These are phyloP conservation scores for Mycena chlorophos DNA, from an alignment of 768 basidiomycete species.

Conservation along the genomic window DNA sequence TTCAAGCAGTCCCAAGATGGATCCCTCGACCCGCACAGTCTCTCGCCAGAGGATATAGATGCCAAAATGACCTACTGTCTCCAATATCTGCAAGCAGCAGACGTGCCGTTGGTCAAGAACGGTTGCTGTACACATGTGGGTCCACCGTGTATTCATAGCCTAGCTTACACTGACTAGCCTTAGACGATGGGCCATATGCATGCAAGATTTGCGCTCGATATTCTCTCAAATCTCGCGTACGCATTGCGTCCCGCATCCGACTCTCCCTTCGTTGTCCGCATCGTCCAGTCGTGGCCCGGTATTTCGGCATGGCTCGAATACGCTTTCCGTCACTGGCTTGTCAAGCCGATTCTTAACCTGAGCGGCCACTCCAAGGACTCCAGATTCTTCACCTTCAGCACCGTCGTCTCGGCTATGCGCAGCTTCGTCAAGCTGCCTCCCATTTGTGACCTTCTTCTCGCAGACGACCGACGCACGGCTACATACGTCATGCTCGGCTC, in stretches of 20 bases:
- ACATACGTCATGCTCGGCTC: slow-evolving; percentile 16
- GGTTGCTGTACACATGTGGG: slow-evolving; percentile 8
- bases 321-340: slow-evolving; percentile 18
- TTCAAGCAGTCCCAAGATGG: neutral
- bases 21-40: slow-evolving; percentile 8
- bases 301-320: slow-evolving; percentile 20
- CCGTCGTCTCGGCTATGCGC: slow-evolving; percentile 15
- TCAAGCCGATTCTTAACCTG: slow-evolving; percentile 10
- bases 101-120: slow-evolving; percentile 16
- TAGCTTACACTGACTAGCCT: neutral
- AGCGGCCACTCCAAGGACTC: neutral
- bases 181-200: slow-evolving; percentile 17
- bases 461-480: slow-evolving; percentile 2
- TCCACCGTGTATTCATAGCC: neutral
- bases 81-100: slow-evolving; percentile 13
- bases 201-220: slow-evolving; percentile 13
- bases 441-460: slow-evolving; percentile 13
- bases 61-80: slow-evolving; percentile 7
- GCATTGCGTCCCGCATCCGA: slow-evolving; percentile 12
- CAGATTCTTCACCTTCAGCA: slow-evolving; percentile 12
- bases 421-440: slow-evolving; percentile 20
- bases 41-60: slow-evolving; percentile 14
- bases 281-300: slow-evolving; percentile 18
- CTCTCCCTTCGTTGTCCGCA: slow-evolving; percentile 9
- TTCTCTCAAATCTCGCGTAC: slow-evolving; percentile 13